Conservation (phyloP, 805 yeast species). For the Suhomyces kilbournensis region DNA sequence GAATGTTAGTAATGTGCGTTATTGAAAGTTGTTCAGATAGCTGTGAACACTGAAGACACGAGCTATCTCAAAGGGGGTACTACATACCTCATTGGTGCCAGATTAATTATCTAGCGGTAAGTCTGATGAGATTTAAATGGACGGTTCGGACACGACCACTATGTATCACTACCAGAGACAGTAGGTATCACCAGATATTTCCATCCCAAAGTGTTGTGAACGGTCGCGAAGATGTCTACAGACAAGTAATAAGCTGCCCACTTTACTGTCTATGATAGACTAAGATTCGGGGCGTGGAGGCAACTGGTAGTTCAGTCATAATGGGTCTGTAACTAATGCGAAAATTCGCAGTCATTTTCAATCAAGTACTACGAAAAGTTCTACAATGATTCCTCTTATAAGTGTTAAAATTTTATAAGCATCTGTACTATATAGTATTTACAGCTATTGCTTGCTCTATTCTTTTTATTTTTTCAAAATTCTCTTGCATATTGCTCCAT, state of each 20-base stretch:
- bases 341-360: not conserved
- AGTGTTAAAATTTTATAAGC: no score
- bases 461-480: no score
- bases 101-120: not conserved
- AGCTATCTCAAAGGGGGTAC: not conserved
- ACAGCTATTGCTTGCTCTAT: no score
- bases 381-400: not conserved
- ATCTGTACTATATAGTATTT: no score
- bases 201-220: not conserved
- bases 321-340: no score
- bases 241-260: no score
- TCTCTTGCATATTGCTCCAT: not conserved
- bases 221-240: not conserved
- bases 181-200: no score
- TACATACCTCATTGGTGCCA: constrained; percentile 12
- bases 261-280: not conserved
- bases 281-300: not conserved
- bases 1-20: constrained; percentile 24
- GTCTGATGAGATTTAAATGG: not conserved
- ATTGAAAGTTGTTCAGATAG: not conserved
- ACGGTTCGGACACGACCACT: not conserved
- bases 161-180: no score
- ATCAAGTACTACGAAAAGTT: no score
- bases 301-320: no score
- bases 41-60: not conserved